A percentile compares a stretch with the other conserved stretches of the same genome.
These are phyloP conservation scores for Myxozyma sirexii DNA, from an alignment of 805 yeast genomes.

Conservation along the genomic window DNA sequence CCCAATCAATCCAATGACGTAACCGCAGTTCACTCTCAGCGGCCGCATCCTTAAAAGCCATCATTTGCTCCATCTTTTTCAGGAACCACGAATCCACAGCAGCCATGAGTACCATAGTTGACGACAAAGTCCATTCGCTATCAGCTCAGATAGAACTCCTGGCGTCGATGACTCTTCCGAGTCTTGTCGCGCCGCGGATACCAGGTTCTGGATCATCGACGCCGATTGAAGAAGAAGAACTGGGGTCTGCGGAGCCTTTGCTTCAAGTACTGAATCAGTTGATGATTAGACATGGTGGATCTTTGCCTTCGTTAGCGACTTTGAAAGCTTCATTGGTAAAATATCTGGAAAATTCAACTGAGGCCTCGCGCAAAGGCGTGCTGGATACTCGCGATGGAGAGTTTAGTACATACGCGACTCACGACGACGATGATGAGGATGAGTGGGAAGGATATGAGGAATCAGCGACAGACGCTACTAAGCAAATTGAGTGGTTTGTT, in stretches of 20 bases:
- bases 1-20: too few species aligned
- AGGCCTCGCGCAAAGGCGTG: not conserved
- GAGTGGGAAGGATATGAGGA: conserved; percentile 19
- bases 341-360: conserved; percentile 12
- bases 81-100: not conserved
- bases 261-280: conserved; percentile 13
- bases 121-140: conserved; percentile 21
- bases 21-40: not conserved
- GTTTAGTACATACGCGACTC: not conserved
- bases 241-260: conserved; percentile 17
- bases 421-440: not conserved
- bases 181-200: conserved; percentile 16
- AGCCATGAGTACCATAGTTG: conserved; percentile 24
- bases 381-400: not conserved
- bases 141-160: conserved; percentile 22
- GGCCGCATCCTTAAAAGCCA: not conserved
- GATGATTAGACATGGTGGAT: conserved; percentile 21
- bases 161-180: conserved; percentile 26
- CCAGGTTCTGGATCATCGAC: conserved; percentile 5
- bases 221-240: not conserved
- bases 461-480: conserved; percentile 5
- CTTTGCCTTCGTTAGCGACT: conserved; percentile 16
- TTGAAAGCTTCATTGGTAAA: conserved; percentile 5
- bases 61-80: not conserved
- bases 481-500: conserved; percentile 40